These are phyloP conservation scores for Pyrus communis DNA, from an alignment of 306 rosid species.

Conservation along the genomic window DNA sequence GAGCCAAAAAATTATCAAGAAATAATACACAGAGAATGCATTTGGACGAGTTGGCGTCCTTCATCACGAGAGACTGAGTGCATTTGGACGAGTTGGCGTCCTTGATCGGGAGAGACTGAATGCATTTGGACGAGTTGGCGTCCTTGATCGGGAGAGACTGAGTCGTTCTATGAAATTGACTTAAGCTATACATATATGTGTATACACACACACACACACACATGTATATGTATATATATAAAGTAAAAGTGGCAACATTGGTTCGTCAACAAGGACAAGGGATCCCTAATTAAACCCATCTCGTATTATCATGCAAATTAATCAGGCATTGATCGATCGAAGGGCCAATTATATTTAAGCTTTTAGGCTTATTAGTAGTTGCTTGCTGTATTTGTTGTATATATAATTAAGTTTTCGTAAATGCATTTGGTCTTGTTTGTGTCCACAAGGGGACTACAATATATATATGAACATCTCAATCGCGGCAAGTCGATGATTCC, in stretches of 20 bases:
- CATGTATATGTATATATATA: too few species aligned
- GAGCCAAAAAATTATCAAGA: background rate
- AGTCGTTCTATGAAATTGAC: background rate
- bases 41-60: background rate
- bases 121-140: background rate
- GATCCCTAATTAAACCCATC: background rate
- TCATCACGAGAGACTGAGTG: background rate
- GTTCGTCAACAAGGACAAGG: background rate
- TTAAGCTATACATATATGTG: background rate
- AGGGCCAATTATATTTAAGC: background rate
- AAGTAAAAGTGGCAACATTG: background rate
- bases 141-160: background rate
- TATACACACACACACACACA: too few species aligned
- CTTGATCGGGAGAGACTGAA: background rate
- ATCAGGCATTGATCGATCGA: background rate
- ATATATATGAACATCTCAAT: background rate
- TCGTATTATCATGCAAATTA: background rate
- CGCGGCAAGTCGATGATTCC: background rate
- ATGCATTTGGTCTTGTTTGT: conserved; percentile 8
- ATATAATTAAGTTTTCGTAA: background rate
- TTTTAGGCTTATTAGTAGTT: background rate
- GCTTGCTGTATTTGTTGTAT: background rate
- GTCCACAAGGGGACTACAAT: background rate
- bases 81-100: background rate
- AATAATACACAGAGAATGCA: background rate